These are phyloP conservation scores for Rhynchospora breviuscula DNA, from an alignment of 176 grass and related monocot species.

Conservation along the genomic window DNA sequence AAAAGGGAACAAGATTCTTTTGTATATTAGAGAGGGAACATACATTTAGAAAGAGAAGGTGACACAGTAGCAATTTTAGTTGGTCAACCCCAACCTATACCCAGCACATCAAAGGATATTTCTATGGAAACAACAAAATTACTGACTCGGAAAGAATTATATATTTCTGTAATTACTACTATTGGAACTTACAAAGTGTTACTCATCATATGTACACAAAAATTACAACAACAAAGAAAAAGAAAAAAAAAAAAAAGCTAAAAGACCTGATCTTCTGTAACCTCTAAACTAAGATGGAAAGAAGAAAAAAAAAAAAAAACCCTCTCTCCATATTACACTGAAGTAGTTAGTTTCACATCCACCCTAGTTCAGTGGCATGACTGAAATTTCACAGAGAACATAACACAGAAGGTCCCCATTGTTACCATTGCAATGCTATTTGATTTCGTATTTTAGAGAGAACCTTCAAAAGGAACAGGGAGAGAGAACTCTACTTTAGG, in stretches of 20 bases:
- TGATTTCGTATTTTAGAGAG: slow-evolving; percentile 37
- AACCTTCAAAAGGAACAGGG: slow-evolving; percentile 71
- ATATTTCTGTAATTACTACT: slow-evolving; percentile 23
- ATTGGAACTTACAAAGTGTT: not conserved
- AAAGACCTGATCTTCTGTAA: slow-evolving; percentile 12
- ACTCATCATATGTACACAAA: slow-evolving; percentile 23
- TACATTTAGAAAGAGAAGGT: not conserved
- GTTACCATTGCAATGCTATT: slow-evolving; percentile 10
- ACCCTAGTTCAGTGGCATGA: not conserved
- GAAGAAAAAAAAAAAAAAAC: not conserved
- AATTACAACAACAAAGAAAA: slow-evolving; percentile 18
- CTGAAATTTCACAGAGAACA: not conserved
- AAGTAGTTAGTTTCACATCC: slow-evolving; percentile 5
- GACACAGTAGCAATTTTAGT: not conserved
- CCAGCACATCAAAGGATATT: not conserved
- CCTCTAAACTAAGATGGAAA: not conserved
- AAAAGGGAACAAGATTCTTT: too few species aligned
- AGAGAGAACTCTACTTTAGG: slow-evolving; percentile 36
- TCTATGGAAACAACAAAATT: not conserved
- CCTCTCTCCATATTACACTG: not conserved
- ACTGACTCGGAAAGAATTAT: slow-evolving; percentile 16
- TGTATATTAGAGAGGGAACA: too few species aligned
- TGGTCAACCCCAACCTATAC: not conserved
- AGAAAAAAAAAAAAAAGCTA: not conserved
- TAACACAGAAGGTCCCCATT: not conserved